Conservation (phyloP, 345 rosid genomes). For the Gossypium rotundifolium region DNA sequence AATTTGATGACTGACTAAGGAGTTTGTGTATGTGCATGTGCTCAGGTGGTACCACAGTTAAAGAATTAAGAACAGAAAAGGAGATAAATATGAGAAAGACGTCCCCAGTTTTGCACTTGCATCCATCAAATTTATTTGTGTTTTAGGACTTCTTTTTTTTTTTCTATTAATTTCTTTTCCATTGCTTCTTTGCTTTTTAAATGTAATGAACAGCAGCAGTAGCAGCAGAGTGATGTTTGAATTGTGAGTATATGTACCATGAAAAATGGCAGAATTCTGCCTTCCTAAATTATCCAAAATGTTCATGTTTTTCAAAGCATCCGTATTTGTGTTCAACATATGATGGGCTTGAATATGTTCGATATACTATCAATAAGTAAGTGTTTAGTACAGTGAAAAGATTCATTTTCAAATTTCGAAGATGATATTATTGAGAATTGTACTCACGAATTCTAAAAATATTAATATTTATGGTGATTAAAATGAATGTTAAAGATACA, state of each 20-base stretch:
- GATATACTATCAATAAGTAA: too few species aligned
- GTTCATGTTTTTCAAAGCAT: too few species aligned
- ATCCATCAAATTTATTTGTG: background rate
- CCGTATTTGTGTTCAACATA: background rate
- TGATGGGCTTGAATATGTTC: too few species aligned
- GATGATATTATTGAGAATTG: too few species aligned
- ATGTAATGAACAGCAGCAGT: too few species aligned
- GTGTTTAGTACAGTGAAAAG: too few species aligned
- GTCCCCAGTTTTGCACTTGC: too few species aligned
- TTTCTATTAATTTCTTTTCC: background rate
- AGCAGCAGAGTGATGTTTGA: too few species aligned
- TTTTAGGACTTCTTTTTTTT: background rate
- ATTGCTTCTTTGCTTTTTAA: background rate
- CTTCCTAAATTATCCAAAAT: too few species aligned
- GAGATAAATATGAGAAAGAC: background rate
- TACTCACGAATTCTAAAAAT: fast-evolving
- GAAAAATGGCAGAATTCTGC: background rate
- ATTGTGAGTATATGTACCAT: background rate
- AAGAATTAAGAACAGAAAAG: background rate
- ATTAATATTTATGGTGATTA: too few species aligned
- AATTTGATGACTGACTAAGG: background rate
- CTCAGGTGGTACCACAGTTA: slow-evolving; percentile 13
- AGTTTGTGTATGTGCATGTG: background rate
- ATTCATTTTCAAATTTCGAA: too few species aligned
- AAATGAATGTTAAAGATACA: too few species aligned